These are phyloP conservation scores for Oryza glaberrima DNA, from an alignment of 176 grass and related monocot genomes.

Conservation along the genomic window DNA sequence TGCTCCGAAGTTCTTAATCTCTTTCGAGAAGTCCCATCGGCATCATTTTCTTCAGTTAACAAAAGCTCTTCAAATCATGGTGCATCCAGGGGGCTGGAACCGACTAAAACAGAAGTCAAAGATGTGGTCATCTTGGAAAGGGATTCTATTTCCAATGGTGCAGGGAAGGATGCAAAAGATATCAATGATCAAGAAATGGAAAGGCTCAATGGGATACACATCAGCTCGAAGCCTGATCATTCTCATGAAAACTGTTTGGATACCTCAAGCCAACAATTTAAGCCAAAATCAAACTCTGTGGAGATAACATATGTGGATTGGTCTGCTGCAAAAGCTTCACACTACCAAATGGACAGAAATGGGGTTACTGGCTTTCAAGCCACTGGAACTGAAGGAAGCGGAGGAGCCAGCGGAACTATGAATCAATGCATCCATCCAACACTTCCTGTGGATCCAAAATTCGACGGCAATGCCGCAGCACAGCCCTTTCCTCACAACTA, in stretches of 20 bases:
- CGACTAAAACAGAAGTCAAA: slow-evolving; percentile 43
- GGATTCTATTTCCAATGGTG: slow-evolving; percentile 36
- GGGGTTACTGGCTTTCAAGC: slow-evolving; percentile 22
- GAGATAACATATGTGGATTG: slow-evolving; percentile 44
- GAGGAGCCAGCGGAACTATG: slow-evolving; percentile 37
- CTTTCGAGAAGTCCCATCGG: slow-evolving; percentile 66
- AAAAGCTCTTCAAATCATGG: slow-evolving; percentile 63
- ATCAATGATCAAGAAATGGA: slow-evolving; percentile 48
- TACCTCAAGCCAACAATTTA: slow-evolving; percentile 51
- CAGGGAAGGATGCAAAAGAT: slow-evolving; percentile 41
- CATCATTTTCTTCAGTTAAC: slow-evolving; percentile 83
- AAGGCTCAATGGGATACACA: slow-evolving; percentile 35
- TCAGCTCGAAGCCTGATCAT: slow-evolving; percentile 34
- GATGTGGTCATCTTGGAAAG: slow-evolving; percentile 53
- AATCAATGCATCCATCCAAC: slow-evolving; percentile 45
- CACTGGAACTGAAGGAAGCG: slow-evolving; percentile 46
- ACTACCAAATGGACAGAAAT: slow-evolving; percentile 31
- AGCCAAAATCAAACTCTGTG: slow-evolving; percentile 35
- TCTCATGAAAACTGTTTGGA: slow-evolving; percentile 39
- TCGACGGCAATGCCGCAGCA: slow-evolving; percentile 35
- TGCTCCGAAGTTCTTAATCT: slow-evolving; percentile 82
- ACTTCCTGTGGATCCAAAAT: slow-evolving; percentile 43
- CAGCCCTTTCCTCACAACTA: slow-evolving; percentile 57
- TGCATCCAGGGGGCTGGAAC: slow-evolving; percentile 38
- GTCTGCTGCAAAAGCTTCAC: slow-evolving; percentile 38